phyloP scores from a whole-genome alignment of 2,329 filamentous ascomycete genomes.

The Metarhizium album region DNA sequence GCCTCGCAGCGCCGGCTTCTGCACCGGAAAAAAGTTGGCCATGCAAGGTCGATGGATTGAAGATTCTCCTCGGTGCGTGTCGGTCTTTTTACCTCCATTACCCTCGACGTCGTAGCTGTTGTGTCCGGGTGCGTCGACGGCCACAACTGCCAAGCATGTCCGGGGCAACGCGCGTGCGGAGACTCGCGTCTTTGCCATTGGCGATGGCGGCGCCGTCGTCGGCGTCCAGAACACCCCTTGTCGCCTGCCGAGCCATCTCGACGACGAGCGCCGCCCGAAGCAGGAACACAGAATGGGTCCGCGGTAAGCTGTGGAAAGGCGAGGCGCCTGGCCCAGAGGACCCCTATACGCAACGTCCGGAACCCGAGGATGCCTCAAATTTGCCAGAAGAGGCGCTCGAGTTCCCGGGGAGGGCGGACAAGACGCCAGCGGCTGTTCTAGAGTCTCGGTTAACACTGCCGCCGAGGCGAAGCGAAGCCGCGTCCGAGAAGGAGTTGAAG shows the following conservation, averaged over 20 bases:
- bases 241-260: conserved; percentile 20
- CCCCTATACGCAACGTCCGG: conserved; percentile 25
- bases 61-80: conserved; percentile 12
- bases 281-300: conserved; percentile 27
- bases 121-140: background rate
- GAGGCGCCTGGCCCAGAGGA: conserved; percentile 27
- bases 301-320: conserved; percentile 29
- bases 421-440: conserved; percentile 16
- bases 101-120: background rate
- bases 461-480: conserved; percentile 22
- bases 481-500: conserved; percentile 20
- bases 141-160: conserved; percentile 23
- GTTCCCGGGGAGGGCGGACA: conserved; percentile 10
- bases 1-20: conserved; percentile 8
- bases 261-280: conserved; percentile 21
- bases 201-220: conserved; percentile 11
- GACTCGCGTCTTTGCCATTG: conserved; percentile 21
- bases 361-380: conserved; percentile 17
- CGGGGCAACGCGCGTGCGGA: conserved; percentile 29
- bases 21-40: too few relatives aligned
- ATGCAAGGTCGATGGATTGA: too few relatives aligned
- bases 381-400: conserved; percentile 21
- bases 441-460: conserved; percentile 23
- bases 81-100: conserved; percentile 6
- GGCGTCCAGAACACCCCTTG: conserved; percentile 17